Evolutionary conservation across 1,284 basidiomycete species (phyloP).

Genomic region (Phlebopus sp.): DNA sequence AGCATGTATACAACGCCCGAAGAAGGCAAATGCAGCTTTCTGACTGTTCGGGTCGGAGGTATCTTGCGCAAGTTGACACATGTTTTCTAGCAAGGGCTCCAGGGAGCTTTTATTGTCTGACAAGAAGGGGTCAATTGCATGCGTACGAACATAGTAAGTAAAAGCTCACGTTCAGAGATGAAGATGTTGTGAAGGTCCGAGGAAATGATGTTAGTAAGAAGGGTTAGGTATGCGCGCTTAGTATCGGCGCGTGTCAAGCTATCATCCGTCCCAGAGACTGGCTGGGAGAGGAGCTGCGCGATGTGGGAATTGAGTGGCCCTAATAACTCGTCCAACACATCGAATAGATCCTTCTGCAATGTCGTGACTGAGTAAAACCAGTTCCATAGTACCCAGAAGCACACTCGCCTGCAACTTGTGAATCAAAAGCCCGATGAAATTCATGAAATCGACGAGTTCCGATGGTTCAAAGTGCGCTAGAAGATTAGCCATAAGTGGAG

Average conservation of each 20-base stretch:
- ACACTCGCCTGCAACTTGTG: conserved; percentile 84
- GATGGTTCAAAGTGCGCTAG: conserved; percentile 89
- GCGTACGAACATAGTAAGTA: conserved; percentile 1
- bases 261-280: conserved; percentile 90
- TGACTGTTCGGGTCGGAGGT: conserved; percentile 73
- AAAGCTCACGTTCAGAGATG: conserved; percentile 75
- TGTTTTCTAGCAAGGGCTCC: conserved; percentile 65
- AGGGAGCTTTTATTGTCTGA: conserved; percentile 82
- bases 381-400: not conserved
- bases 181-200: conserved; percentile 84
- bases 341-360: conserved; percentile 70
- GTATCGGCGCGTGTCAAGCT: conserved; percentile 80
- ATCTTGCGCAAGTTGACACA: conserved; percentile 78
- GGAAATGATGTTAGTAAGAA: conserved; percentile 82
- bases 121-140: conserved; percentile 11
- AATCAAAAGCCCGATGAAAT: conserved; percentile 88
- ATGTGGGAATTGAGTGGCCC: conserved; percentile 86
- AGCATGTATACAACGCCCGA: conserved; percentile 71
- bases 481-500: conserved; percentile 84
- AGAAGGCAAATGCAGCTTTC: conserved; percentile 80
- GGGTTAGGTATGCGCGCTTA: conserved; percentile 85
- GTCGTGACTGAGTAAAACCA: conserved; percentile 6
- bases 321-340: conserved; percentile 89
- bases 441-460: conserved; percentile 94
- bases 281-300: conserved; percentile 76